Evolutionary conservation across 768 basidiomycete species (phyloP).

Genomic region (Sarcomyxa edulis): DNA sequence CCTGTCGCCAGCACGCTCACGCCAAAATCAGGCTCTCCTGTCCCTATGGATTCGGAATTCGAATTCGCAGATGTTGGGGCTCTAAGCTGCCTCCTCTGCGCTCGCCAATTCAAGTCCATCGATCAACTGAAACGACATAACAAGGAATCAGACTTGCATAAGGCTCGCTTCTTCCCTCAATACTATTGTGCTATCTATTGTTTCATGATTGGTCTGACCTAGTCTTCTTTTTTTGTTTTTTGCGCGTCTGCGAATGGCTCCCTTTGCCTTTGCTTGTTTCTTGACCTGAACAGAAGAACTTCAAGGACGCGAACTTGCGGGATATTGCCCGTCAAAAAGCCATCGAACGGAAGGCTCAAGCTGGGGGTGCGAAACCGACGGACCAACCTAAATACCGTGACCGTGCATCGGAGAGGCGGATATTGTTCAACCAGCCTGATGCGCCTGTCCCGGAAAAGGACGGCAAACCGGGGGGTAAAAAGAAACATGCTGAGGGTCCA

Average conservation of each 20-base stretch:
- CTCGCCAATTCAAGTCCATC: conserved; percentile 85
- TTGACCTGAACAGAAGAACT: conserved; percentile 71
- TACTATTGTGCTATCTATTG: conserved; percentile 28
- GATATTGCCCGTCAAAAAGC: conserved; percentile 72
- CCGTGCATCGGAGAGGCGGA: conserved; percentile 87
- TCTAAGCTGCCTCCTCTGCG: conserved; percentile 85
- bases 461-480: conserved; percentile 22
- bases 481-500: conserved; percentile 48
- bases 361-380: conserved; percentile 10
- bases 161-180: conserved; percentile 57
- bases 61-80: conserved; percentile 77
- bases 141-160: conserved; percentile 92
- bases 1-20: conserved; percentile 7
- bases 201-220: conserved; percentile 10
- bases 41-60: conserved; percentile 55
- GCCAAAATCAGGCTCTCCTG: conserved; percentile 25
- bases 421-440: conserved; percentile 90
- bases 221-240: conserved; percentile 16
- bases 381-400: conserved; percentile 88
- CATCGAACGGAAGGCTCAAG: conserved; percentile 31
- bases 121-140: conserved; percentile 89
- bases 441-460: conserved; percentile 59
- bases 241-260: conserved; percentile 6
- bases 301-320: conserved; percentile 63
- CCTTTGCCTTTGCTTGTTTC: conserved; percentile 5